A percentile compares a stretch with the other conserved stretches of the same genome.
Conservation (phyloP, 805 yeast genomes). For the Wickerhamiella sorbophila region DNA sequence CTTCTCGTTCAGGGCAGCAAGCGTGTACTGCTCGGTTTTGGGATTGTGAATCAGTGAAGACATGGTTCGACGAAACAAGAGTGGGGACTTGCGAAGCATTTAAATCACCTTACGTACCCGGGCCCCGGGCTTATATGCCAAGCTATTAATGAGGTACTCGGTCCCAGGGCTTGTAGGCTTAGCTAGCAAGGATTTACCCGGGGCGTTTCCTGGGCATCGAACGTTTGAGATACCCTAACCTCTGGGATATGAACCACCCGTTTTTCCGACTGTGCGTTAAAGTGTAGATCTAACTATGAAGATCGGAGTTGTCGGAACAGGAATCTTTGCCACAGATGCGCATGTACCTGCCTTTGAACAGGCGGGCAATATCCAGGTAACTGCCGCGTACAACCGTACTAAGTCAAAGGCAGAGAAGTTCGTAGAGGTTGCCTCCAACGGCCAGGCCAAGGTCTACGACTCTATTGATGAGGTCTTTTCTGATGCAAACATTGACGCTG, state of each 20-base stretch:
- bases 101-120: too few species aligned
- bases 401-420: constrained; percentile 68
- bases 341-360: constrained; percentile 58
- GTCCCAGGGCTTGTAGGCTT: too few species aligned
- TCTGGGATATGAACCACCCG: background rate
- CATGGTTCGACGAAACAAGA: background rate
- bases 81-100: background rate
- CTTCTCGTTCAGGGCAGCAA: constrained; percentile 42
- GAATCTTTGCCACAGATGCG: constrained; percentile 67
- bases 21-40: constrained; percentile 16
- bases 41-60: constrained; percentile 10
- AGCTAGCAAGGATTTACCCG: too few species aligned
- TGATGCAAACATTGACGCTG: constrained; percentile 54
- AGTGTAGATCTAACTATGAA: background rate
- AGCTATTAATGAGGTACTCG: too few species aligned
- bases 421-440: constrained; percentile 47
- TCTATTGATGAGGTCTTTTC: constrained; percentile 48
- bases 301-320: constrained; percentile 18
- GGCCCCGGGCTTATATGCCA: too few species aligned
- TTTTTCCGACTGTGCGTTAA: background rate
- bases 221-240: too few species aligned
- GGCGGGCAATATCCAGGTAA: constrained; percentile 39
- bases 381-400: constrained; percentile 73
- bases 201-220: too few species aligned
- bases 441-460: constrained; percentile 39